A percentile compares a stretch with the other conserved stretches of the same genome.
phyloP scores from a whole-genome alignment of 306 rosid species.

The Coriaria nepalensis region DNA sequence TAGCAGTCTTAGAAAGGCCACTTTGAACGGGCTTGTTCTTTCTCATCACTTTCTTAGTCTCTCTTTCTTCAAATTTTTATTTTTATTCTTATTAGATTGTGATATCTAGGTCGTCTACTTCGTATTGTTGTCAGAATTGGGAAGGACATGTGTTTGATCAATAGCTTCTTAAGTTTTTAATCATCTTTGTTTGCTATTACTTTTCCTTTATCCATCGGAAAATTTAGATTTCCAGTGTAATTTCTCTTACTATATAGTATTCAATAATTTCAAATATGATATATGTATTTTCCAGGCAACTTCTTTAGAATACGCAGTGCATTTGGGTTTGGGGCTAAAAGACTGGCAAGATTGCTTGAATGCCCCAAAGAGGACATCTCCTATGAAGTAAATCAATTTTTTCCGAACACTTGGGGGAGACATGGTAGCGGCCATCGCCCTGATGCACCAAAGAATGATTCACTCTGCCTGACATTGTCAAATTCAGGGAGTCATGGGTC shows the following conservation, averaged over 20 bases:
- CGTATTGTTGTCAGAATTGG: too few relatives aligned
- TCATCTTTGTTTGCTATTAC: too few relatives aligned
- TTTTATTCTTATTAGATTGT: too few relatives aligned
- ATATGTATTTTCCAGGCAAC: slow-evolving; percentile 52
- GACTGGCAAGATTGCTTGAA: slow-evolving; percentile 74
- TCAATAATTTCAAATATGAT: slow-evolving; percentile 2
- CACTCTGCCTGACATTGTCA: slow-evolving; percentile 36
- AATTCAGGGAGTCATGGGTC: slow-evolving; percentile 37
- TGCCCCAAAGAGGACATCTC: slow-evolving; percentile 65
- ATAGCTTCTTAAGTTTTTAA: too few relatives aligned
- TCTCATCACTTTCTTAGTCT: too few relatives aligned
- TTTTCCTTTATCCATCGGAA: too few relatives aligned
- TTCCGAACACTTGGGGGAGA: slow-evolving; percentile 90
- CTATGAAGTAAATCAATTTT: slow-evolving; percentile 83
- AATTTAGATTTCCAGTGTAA: too few relatives aligned
- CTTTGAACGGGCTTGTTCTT: too few relatives aligned
- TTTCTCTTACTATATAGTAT: neutral
- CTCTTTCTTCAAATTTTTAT: too few relatives aligned
- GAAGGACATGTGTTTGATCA: too few relatives aligned
- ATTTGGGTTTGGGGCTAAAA: slow-evolving; percentile 85
- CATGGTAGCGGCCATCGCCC: slow-evolving; percentile 97
- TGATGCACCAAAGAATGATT: slow-evolving; percentile 69
- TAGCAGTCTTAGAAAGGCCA: too few relatives aligned
- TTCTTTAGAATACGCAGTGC: slow-evolving; percentile 99
- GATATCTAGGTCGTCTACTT: too few relatives aligned